Evolutionary conservation across 2,329 filamentous ascomycete species (phyloP).

Genomic region (Monilinia vaccinii-corymbosi): DNA sequence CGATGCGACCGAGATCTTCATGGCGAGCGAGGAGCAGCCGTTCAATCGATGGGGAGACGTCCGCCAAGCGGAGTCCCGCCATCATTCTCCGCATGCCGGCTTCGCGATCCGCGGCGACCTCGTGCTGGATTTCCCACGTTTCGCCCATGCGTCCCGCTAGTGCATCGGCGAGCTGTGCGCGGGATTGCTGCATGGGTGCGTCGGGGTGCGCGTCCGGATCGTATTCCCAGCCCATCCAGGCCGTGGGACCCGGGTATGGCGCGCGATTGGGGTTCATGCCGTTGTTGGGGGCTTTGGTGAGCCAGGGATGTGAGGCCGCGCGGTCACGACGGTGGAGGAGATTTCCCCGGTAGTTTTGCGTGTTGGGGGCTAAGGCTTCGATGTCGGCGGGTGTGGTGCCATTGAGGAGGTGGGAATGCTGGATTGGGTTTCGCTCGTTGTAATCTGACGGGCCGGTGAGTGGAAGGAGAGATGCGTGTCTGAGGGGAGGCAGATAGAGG

Average conservation of each 20-base stretch:
- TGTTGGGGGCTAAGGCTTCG: not conserved
- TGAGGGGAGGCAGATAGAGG: not conserved
- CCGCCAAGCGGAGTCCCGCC: not conserved
- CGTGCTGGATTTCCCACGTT: not conserved
- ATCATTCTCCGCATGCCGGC: not conserved
- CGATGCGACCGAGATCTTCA: too few relatives aligned
- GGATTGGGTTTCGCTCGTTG: accelerated
- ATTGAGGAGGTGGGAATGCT: not conserved
- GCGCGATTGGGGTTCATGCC: not conserved
- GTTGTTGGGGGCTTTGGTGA: not conserved
- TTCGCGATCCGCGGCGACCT: not conserved
- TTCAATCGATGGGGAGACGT: not conserved
- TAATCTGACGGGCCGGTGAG: not conserved
- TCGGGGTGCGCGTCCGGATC: too few relatives aligned
- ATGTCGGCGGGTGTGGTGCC: not conserved
- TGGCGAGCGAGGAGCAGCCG: accelerated
- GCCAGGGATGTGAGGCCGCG: not conserved
- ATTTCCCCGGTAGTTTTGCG: not conserved
- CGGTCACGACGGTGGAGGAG: not conserved
- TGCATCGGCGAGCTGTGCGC: not conserved
- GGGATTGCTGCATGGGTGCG: too few relatives aligned
- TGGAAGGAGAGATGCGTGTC: not conserved
- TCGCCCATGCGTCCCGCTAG: not conserved
- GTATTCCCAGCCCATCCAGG: not conserved
- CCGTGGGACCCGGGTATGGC: not conserved